phyloP scores from a whole-genome alignment of 208 protist genomes.

The Trichomonas tenax region DNA sequence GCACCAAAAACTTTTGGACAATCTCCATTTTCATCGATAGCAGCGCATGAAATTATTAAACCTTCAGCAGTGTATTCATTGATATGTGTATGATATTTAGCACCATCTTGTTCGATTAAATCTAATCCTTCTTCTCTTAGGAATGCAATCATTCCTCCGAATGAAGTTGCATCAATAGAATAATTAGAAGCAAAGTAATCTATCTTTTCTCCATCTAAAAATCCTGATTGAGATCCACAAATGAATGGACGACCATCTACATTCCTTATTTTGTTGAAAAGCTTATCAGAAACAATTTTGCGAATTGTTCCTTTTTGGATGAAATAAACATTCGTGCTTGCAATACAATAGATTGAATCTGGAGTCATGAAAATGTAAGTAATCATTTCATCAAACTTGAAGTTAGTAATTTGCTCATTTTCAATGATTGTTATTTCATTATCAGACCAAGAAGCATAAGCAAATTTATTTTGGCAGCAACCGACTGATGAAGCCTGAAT shows the following conservation, averaged over 20 bases:
- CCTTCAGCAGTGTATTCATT: background rate
- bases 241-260: background rate
- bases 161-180: background rate
- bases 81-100: background rate
- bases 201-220: background rate
- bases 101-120: background rate
- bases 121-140: background rate
- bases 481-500: too few species aligned
- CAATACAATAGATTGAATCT: background rate
- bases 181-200: background rate
- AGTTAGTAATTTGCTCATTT: too few species aligned
- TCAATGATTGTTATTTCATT: too few species aligned
- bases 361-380: background rate
- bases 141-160: background rate
- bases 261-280: background rate
- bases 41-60: background rate
- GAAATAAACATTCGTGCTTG: background rate
- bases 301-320: background rate
- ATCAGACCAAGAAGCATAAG: too few species aligned
- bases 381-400: background rate
- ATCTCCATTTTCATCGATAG: background rate
- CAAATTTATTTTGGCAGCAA: too few species aligned
- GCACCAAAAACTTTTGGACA: background rate
- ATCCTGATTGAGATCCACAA: background rate
- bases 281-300: background rate